Percentiles rank a stretch among this genome's conserved stretches.
Evolutionary conservation across 225 moss, liverwort and hornwort species (phyloP).

Genomic region (Bryum argenteum): DNA sequence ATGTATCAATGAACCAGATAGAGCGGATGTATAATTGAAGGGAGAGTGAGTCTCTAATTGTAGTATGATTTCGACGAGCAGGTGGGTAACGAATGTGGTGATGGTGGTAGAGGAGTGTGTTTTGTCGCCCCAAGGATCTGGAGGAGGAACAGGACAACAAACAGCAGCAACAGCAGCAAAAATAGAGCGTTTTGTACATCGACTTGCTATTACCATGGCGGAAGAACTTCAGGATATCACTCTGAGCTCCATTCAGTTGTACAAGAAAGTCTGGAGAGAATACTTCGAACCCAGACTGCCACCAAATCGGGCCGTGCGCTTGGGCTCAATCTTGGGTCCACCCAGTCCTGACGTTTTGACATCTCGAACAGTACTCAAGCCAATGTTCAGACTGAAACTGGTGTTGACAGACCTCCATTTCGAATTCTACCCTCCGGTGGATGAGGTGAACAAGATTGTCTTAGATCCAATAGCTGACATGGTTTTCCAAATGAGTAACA

Average conservation of each 20-base stretch:
- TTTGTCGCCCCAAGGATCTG: slow-evolving; percentile 28
- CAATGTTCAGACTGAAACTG: slow-evolving; percentile 61
- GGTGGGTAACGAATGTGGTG: slow-evolving; percentile 53
- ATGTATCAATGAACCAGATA: slow-evolving; percentile 4
- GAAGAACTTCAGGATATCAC: slow-evolving; percentile 67
- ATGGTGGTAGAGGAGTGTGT: slow-evolving; percentile 53
- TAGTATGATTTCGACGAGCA: slow-evolving; percentile 12
- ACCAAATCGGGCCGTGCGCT: slow-evolving; percentile 8
- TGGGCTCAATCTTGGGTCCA: slow-evolving; percentile 31
- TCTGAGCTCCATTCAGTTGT: slow-evolving; percentile 55
- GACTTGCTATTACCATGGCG: slow-evolving; percentile 61
- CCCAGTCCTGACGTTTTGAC: slow-evolving; percentile 31
- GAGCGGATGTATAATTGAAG: background rate
- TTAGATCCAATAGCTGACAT: slow-evolving; percentile 49
- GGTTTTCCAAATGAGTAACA: slow-evolving; percentile 53
- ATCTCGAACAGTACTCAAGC: slow-evolving; percentile 19
- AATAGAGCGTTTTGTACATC: slow-evolving; percentile 44
- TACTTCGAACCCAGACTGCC: slow-evolving; percentile 43
- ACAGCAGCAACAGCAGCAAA: slow-evolving; percentile 26
- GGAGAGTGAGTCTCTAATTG: slow-evolving; percentile 27
- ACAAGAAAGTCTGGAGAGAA: slow-evolving; percentile 59
- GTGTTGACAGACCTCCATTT: slow-evolving; percentile 53
- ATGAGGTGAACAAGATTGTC: slow-evolving; percentile 43
- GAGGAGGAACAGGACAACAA: slow-evolving; percentile 34
- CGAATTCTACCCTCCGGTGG: slow-evolving; percentile 56